phyloP scores from a whole-genome alignment of 192 early-diverging fungal genomes.

The Umbelopsis sp. region DNA sequence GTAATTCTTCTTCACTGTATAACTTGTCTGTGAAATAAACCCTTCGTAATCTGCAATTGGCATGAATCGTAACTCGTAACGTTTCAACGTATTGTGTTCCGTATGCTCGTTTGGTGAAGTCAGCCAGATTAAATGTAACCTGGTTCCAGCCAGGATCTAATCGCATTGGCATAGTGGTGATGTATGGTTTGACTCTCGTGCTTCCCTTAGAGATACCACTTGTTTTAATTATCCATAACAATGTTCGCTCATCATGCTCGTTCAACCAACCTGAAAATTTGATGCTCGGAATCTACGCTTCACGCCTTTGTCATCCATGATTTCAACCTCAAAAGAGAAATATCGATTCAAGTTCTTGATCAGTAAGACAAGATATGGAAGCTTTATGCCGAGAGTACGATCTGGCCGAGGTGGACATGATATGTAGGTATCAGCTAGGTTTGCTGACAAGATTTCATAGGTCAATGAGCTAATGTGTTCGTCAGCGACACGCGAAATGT shows the following conservation, averaged over 20 bases:
- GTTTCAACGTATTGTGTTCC: slow-evolving; percentile 90
- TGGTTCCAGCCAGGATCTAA: slow-evolving; percentile 97
- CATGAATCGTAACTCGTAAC: slow-evolving; percentile 85
- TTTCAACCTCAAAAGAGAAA: slow-evolving; percentile 91
- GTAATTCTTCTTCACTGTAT: slow-evolving; percentile 89
- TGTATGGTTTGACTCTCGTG: slow-evolving; percentile 83
- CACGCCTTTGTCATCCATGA: slow-evolving; percentile 81
- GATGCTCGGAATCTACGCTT: slow-evolving; percentile 82
- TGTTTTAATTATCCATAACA: neutral
- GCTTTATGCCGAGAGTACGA: slow-evolving; percentile 85
- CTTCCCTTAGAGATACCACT: slow-evolving; percentile 51
- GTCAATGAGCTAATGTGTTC: slow-evolving; percentile 82
- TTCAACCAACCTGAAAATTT: slow-evolving; percentile 79
- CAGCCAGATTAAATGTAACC: slow-evolving; percentile 86
- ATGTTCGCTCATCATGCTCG: too few relatives aligned
- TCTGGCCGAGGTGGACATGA: slow-evolving; percentile 76
- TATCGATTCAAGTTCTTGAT: slow-evolving; percentile 89
- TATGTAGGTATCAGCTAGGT: slow-evolving; percentile 87
- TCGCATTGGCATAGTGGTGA: slow-evolving; percentile 91
- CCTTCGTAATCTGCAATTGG: slow-evolving; percentile 84
- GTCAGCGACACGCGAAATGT: slow-evolving; percentile 80
- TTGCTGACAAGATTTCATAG: slow-evolving; percentile 76
- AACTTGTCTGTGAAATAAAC: slow-evolving; percentile 92
- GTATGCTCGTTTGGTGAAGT: slow-evolving; percentile 85
- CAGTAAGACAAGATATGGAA: slow-evolving; percentile 86